Percentiles rank a stretch among this genome's conserved stretches.
phyloP scores from a whole-genome alignment of 441 rosid species.

The Pelargonium cotyledonis region DNA sequence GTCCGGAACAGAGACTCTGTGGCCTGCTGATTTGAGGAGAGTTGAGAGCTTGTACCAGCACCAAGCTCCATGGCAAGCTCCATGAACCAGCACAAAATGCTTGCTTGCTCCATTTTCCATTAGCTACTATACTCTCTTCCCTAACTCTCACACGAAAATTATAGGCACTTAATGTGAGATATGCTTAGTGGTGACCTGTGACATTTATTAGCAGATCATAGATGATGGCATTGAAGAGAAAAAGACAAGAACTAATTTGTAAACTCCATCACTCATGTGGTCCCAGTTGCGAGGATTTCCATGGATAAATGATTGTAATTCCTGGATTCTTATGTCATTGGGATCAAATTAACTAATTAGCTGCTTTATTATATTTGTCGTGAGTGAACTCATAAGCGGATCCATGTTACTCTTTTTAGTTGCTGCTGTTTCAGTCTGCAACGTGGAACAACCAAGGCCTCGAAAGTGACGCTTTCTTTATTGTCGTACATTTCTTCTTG shows the following conservation, averaged over 20 bases:
- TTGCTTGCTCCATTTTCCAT: conserved; percentile 3
- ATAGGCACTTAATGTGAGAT: too few species aligned
- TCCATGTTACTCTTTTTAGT: conserved; percentile 24
- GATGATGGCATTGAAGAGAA: not conserved
- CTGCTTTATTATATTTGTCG: too few species aligned
- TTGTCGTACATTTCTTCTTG: too few species aligned
- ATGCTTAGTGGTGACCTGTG: too few species aligned
- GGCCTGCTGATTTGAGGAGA: conserved; percentile 38
- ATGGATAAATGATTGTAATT: not conserved
- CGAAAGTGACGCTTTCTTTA: too few species aligned
- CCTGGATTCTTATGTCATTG: not conserved
- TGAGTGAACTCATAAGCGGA: too few species aligned
- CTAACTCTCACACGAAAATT: too few species aligned
- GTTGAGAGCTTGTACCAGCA: conserved; percentile 57
- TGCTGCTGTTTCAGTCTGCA: conserved; percentile 19
- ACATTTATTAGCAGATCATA: too few species aligned
- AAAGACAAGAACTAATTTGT: not conserved
- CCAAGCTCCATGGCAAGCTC: conserved; percentile 66
- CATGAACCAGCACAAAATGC: conserved; percentile 62
- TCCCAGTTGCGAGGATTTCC: not conserved
- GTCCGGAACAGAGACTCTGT: conserved; percentile 46
- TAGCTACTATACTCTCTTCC: not conserved
- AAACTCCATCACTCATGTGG: not conserved
- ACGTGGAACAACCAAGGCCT: conserved; percentile 16
- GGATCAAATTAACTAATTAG: not conserved